phyloP scores from a whole-genome alignment of 1,139 yeast genomes.

The Zygosaccharomyces sapae region DNA sequence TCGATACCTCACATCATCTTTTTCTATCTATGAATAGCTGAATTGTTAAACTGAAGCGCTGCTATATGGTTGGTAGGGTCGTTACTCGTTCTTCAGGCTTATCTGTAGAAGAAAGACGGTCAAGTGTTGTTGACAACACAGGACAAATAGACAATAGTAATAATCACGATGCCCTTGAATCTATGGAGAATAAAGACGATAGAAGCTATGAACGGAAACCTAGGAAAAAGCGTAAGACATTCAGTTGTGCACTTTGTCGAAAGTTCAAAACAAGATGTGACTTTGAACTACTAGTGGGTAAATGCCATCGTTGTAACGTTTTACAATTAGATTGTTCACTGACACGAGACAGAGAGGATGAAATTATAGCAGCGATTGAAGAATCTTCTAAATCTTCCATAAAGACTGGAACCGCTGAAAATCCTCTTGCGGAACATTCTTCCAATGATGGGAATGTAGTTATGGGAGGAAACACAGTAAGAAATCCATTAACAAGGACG shows the following conservation, averaged over 20 bases:
- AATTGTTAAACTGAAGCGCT: neutral
- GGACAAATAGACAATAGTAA: neutral
- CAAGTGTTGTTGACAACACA: neutral
- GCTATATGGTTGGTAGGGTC: neutral
- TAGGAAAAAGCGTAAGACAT: conserved; percentile 43
- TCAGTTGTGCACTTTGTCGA: conserved; percentile 50
- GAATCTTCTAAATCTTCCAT: conserved; percentile 14
- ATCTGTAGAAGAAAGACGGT: neutral
- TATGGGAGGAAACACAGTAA: conserved; percentile 2
- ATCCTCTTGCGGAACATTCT: neutral
- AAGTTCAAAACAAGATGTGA: conserved; percentile 53
- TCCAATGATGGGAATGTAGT: neutral
- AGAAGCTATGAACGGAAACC: conserved; percentile 17
- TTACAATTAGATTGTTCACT: conserved; percentile 46
- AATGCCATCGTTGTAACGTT: conserved; percentile 49
- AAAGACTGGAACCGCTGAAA: neutral
- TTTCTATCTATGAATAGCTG: neutral
- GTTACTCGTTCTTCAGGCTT: neutral
- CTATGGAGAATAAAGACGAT: neutral
- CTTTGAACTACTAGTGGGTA: conserved; percentile 39
- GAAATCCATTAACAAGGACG: conserved; percentile 11
- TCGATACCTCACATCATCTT: neutral
- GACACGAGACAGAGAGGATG: conserved; percentile 35
- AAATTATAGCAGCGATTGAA: conserved; percentile 20
- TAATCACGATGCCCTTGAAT: neutral